These are phyloP conservation scores for Xylariaceae sp. DNA, from an alignment of 2,329 filamentous ascomycete species.

Conservation along the genomic window DNA sequence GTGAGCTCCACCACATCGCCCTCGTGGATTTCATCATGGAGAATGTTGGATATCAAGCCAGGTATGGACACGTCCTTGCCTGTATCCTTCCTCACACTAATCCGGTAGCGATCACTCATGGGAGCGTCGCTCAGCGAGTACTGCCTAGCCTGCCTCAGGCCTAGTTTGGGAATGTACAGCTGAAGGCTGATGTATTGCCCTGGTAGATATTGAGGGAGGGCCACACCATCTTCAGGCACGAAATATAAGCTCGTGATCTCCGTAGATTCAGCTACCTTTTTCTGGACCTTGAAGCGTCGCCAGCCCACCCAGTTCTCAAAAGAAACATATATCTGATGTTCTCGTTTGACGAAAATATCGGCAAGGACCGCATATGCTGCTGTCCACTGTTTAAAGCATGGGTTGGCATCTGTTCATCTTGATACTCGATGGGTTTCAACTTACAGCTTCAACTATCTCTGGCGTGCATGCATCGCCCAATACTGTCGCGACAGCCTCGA, in stretches of 20 bases:
- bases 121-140: constrained; percentile 66
- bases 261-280: constrained; percentile 57
- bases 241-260: constrained; percentile 68
- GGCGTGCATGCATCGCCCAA: constrained; percentile 64
- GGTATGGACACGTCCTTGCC: constrained; percentile 37
- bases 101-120: constrained; percentile 56
- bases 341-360: constrained; percentile 63
- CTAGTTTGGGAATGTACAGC: constrained; percentile 56
- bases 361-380: constrained; percentile 69
- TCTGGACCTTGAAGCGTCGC: constrained; percentile 52
- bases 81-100: constrained; percentile 67
- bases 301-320: constrained; percentile 44
- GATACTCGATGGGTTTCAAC: not conserved
- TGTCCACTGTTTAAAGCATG: constrained; percentile 48
- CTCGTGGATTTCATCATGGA: constrained; percentile 46
- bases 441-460: constrained; percentile 57
- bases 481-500: constrained; percentile 63
- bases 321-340: constrained; percentile 56
- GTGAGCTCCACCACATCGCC: constrained; percentile 54
- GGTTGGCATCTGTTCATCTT: not conserved
- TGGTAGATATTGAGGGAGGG: constrained; percentile 59
- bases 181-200: constrained; percentile 71
- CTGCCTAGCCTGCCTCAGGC: constrained; percentile 66
- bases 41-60: constrained; percentile 50
- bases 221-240: constrained; percentile 54